These are phyloP conservation scores for Ophiostoma himal-ulmi DNA, from an alignment of 2,329 filamentous ascomycete species.

Conservation along the genomic window DNA sequence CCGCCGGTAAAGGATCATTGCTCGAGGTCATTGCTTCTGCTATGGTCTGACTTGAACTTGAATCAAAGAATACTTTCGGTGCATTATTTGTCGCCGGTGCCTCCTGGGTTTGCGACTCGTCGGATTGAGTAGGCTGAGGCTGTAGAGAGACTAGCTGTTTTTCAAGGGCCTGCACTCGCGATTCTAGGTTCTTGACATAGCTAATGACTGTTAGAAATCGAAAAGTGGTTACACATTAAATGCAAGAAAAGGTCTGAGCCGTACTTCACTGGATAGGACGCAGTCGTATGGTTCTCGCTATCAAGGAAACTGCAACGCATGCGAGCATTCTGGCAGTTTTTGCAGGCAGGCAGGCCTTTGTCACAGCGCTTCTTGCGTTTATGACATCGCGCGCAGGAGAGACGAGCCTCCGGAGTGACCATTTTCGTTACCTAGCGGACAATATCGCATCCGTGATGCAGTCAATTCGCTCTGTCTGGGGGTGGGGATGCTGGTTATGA, in stretches of 20 bases:
- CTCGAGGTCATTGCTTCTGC: neutral
- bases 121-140: neutral
- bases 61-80: neutral
- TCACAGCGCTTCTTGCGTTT: constrained; percentile 42
- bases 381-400: constrained; percentile 33
- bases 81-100: no score
- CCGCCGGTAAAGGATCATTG: neutral
- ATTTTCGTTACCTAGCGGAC: neutral
- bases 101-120: neutral
- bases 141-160: constrained; percentile 4
- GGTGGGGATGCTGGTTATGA: neutral
- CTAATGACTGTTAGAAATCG: neutral
- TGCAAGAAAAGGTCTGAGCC: constrained; percentile 24
- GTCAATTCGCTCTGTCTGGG: neutral
- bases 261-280: constrained; percentile 38
- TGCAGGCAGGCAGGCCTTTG: constrained; percentile 36
- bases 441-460: neutral
- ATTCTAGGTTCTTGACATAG: constrained; percentile 20
- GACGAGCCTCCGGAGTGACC: constrained; percentile 21
- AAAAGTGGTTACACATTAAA: no score
- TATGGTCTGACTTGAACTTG: neutral
- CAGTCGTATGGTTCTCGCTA: constrained; percentile 34
- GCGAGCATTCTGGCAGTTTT: constrained; percentile 36
- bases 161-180: constrained; percentile 13
- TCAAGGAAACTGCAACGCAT: constrained; percentile 39